Evolutionary conservation across 768 basidiomycete genomes (phyloP).

Genomic region (Candolleomyces aberdarensis): DNA sequence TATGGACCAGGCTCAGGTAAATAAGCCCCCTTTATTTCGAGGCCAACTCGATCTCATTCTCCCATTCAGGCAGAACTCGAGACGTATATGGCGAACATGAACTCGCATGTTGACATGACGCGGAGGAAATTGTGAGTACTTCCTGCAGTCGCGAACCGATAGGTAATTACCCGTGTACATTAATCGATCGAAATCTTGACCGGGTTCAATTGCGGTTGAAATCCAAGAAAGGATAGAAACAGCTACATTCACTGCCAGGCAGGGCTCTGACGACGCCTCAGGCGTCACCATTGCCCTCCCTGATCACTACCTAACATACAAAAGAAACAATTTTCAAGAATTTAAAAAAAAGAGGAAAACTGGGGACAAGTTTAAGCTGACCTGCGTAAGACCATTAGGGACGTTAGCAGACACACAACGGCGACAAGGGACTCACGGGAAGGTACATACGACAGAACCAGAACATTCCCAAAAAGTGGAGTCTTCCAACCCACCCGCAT

Average conservation of each 20-base stretch:
- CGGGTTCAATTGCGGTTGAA: too few species aligned
- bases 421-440: not conserved
- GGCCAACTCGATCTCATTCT: not conserved
- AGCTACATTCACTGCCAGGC: not conserved
- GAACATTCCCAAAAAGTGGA: not conserved
- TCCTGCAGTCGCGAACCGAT: not conserved
- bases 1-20: constrained; percentile 71
- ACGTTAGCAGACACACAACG: too few species aligned
- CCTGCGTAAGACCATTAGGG: too few species aligned
- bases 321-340: too few species aligned
- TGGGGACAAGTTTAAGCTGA: not conserved
- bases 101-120: not conserved
- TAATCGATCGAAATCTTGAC: too few species aligned
- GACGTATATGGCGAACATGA: constrained; percentile 8
- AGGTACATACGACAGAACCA: not conserved
- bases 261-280: not conserved
- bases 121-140: too few species aligned
- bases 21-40: not conserved
- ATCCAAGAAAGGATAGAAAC: not conserved
- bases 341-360: not conserved
- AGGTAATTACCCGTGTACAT: not conserved
- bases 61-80: constrained; percentile 5
- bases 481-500: not conserved
- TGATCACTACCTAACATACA: not conserved
- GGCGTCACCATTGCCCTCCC: not conserved